Evolutionary conservation across 371 early-diverging fungal genomes (phyloP).

Genomic region (Mortierella sp.): DNA sequence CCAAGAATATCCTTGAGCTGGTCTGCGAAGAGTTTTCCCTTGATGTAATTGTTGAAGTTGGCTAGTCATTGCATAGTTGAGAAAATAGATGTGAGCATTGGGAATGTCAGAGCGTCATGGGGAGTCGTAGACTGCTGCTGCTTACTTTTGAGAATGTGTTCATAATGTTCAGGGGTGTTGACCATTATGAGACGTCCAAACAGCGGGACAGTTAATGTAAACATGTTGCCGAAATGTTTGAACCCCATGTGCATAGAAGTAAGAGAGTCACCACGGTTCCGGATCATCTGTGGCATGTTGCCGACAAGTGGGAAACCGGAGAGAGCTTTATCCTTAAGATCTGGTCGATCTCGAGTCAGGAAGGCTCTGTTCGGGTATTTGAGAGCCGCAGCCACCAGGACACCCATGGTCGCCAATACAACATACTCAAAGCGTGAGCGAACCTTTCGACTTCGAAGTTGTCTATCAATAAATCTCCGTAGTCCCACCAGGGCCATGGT

Average conservation of each 20-base stretch:
- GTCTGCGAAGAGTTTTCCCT: constrained; percentile 21
- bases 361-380: constrained; percentile 53
- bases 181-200: constrained; percentile 30
- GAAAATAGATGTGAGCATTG: neutral
- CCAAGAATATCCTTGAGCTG: constrained; percentile 32
- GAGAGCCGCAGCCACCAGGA: constrained; percentile 27
- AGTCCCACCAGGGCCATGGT: constrained; percentile 37
- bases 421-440: constrained; percentile 36
- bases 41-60: constrained; percentile 42
- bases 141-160: constrained; percentile 49
- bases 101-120: neutral
- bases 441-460: constrained; percentile 20
- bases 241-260: constrained; percentile 4
- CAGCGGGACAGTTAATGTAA: constrained; percentile 25
- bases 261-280: constrained; percentile 13
- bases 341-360: constrained; percentile 35
- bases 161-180: constrained; percentile 33
- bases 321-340: constrained; percentile 21
- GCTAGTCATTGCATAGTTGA: constrained; percentile 6
- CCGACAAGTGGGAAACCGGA: constrained; percentile 38
- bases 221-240: constrained; percentile 21
- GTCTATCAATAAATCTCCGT: constrained; percentile 21
- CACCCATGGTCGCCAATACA: constrained; percentile 32
- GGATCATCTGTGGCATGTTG: constrained; percentile 19
- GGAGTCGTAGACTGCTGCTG: neutral